These are phyloP conservation scores for Solanum hybrid DNA, from an alignment of 305 asterid species.

Conservation along the genomic window DNA sequence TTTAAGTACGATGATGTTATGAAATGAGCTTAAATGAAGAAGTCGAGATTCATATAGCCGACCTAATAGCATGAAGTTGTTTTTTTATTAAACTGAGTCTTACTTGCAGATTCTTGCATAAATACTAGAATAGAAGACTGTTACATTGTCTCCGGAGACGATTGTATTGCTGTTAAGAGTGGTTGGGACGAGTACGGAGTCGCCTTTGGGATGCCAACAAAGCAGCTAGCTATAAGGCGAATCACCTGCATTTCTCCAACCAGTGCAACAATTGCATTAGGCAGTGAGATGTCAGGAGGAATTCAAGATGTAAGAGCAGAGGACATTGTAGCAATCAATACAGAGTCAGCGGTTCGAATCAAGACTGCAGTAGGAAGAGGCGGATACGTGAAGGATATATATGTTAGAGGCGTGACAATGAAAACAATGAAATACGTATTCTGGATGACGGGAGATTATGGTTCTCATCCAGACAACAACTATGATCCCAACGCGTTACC, in stretches of 20 bases:
- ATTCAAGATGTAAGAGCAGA: constrained; percentile 75
- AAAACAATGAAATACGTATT: constrained; percentile 90
- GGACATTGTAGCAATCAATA: constrained; percentile 60
- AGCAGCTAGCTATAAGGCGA: constrained; percentile 58
- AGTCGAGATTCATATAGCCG: background rate
- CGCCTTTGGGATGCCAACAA: constrained; percentile 89
- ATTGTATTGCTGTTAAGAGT: constrained; percentile 87
- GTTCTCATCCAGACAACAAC: constrained; percentile 72
- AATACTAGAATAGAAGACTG: constrained; percentile 83
- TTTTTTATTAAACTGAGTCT: background rate
- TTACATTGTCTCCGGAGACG: constrained; percentile 95
- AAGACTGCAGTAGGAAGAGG: constrained; percentile 83
- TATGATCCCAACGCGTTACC: constrained; percentile 85
- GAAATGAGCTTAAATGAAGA: background rate
- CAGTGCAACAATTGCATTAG: constrained; percentile 84
- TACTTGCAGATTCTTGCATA: constrained; percentile 63
- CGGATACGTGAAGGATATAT: constrained; percentile 75
- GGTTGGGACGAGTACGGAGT: constrained; percentile 97
- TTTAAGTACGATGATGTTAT: background rate
- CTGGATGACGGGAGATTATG: constrained; percentile 95
- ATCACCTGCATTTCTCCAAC: constrained; percentile 81
- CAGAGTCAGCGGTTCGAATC: constrained; percentile 85
- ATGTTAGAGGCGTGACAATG: constrained; percentile 62
- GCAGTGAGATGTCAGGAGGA: constrained; percentile 99
- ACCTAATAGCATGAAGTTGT: background rate